Evolutionary conservation across 306 rosid genomes (phyloP).

Genomic region (Rosa multiflora): DNA sequence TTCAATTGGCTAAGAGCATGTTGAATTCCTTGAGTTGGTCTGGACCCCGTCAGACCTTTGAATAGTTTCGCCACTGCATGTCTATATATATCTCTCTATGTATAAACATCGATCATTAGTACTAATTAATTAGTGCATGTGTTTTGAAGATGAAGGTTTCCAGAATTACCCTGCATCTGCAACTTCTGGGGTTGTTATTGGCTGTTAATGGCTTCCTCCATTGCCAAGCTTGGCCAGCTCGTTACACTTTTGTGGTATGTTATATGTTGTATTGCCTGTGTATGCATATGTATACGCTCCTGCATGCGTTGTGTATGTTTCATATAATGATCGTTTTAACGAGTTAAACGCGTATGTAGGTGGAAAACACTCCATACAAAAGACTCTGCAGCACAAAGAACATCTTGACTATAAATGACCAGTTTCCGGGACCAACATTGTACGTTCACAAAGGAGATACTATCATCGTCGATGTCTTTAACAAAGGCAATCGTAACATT

Average conservation of each 20-base stretch:
- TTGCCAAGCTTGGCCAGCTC: slow-evolving; percentile 25
- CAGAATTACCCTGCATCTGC: neutral
- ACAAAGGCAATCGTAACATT: slow-evolving; percentile 41
- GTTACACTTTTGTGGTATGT: slow-evolving; percentile 27
- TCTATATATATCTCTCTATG: too few relatives aligned
- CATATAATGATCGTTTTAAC: neutral
- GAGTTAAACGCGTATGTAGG: slow-evolving; percentile 1
- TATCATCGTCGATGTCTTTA: slow-evolving; percentile 36
- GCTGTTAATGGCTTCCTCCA: slow-evolving; percentile 15
- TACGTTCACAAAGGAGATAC: slow-evolving; percentile 38
- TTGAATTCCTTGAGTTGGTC: too few relatives aligned
- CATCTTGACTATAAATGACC: slow-evolving; percentile 49
- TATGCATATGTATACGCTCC: neutral
- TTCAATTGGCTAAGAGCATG: too few relatives aligned
- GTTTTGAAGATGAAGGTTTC: neutral
- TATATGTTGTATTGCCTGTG: neutral
- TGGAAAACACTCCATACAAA: slow-evolving; percentile 25
- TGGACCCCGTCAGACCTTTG: too few relatives aligned
- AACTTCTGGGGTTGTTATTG: neutral
- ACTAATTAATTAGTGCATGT: neutral
- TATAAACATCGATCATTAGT: neutral
- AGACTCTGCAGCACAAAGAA: slow-evolving; percentile 44
- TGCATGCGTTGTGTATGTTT: neutral
- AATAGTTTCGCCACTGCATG: too few relatives aligned
- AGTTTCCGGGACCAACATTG: slow-evolving; percentile 49